These are phyloP conservation scores for Scenedesmus sp. DNA, from an alignment of 163 green algal genomes.

Conservation along the genomic window DNA sequence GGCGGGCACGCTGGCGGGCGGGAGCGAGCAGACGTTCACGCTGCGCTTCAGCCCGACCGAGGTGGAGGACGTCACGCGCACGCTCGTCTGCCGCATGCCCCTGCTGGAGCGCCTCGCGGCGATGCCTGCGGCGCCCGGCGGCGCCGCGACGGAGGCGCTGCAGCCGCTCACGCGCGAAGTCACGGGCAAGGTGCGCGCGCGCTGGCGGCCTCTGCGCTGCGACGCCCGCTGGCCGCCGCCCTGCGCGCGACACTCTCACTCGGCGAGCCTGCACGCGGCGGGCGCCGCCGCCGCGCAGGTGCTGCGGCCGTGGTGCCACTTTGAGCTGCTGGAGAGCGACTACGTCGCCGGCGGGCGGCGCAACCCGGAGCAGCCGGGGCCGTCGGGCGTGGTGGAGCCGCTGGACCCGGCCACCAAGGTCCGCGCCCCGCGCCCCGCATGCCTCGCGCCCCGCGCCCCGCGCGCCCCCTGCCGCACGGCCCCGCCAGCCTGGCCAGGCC, in stretches of 20 bases:
- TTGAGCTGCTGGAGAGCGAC: slow-evolving; percentile 79
- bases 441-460: too few relatives aligned
- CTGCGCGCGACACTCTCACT: too few relatives aligned
- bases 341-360: slow-evolving; percentile 63
- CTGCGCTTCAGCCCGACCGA: slow-evolving; percentile 78
- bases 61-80: slow-evolving; percentile 64
- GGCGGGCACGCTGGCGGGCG: slow-evolving; percentile 46
- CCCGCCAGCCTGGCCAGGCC: too few relatives aligned
- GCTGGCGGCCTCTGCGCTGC: too few relatives aligned
- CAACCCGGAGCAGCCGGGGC: slow-evolving; percentile 67
- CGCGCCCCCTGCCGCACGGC: too few relatives aligned
- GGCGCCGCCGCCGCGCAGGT: slow-evolving; percentile 30
- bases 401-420: slow-evolving; percentile 77
- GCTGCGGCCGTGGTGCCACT: slow-evolving; percentile 84
- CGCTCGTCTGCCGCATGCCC: slow-evolving; percentile 20
- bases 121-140: background rate
- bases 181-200: slow-evolving; percentile 60
- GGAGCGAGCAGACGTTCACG: slow-evolving; percentile 55
- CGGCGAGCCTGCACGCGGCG: too few relatives aligned
- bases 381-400: slow-evolving; percentile 59
- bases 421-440: too few relatives aligned
- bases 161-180: slow-evolving; percentile 57
- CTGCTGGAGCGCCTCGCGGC: slow-evolving; percentile 4
- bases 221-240: too few relatives aligned
- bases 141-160: background rate